phyloP scores from a whole-genome alignment of 768 basidiomycete genomes.

The Rhizopogon vinicolor region DNA sequence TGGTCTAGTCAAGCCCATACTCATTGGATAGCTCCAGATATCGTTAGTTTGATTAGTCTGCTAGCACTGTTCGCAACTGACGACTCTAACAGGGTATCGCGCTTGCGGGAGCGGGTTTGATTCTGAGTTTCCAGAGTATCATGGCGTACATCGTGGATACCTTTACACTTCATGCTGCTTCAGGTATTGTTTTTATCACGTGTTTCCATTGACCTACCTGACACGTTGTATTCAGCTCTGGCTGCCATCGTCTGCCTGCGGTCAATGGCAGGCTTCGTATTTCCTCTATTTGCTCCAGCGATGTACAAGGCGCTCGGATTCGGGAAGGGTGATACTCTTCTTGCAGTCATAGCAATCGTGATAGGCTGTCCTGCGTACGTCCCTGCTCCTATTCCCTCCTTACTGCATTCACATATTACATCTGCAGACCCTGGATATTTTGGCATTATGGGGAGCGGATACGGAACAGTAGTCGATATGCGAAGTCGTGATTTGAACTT shows the following conservation, averaged over 20 bases:
- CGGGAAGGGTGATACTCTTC: conserved; percentile 63
- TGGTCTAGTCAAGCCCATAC: conserved; percentile 58
- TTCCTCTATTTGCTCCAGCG: conserved; percentile 71
- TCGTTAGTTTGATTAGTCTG: conserved; percentile 35
- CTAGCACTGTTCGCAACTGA: neutral
- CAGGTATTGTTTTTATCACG: conserved; percentile 33
- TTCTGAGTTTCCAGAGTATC: conserved; percentile 57
- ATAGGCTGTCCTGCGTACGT: conserved; percentile 53
- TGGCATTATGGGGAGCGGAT: conserved; percentile 47
- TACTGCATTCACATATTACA: conserved; percentile 10
- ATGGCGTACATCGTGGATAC: conserved; percentile 68
- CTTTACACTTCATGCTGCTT: conserved; percentile 65
- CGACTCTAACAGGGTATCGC: conserved; percentile 45
- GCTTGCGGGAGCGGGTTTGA: conserved; percentile 53
- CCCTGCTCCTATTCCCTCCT: neutral
- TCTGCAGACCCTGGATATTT: conserved; percentile 34
- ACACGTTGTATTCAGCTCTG: conserved; percentile 39
- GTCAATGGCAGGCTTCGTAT: conserved; percentile 65
- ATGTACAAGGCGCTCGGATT: conserved; percentile 66
- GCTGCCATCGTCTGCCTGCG: conserved; percentile 63
- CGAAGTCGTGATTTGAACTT: conserved; percentile 8
- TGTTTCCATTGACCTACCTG: neutral
- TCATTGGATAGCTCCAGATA: conserved; percentile 69
- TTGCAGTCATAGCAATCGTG: conserved; percentile 52
- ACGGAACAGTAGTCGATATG: conserved; percentile 42